Evolutionary conservation across 257 asterid genomes (phyloP).

Genomic region (Voacanga thouarsii): DNA sequence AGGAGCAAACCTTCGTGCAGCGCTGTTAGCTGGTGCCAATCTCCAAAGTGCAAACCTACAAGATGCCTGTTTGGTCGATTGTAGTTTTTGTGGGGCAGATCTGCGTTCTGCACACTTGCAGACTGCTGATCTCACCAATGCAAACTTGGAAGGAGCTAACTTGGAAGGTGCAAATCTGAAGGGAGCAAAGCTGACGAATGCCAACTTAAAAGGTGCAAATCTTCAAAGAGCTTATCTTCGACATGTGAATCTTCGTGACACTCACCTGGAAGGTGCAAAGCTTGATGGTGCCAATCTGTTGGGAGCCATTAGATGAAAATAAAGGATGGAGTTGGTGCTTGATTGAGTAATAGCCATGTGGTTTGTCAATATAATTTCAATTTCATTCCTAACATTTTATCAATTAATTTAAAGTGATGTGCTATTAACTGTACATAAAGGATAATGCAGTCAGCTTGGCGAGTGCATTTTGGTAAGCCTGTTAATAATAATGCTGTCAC

Average conservation of each 20-base stretch:
- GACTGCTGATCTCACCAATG: slow-evolving; percentile 97
- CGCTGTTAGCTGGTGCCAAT: slow-evolving; percentile 89
- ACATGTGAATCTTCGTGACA: slow-evolving; percentile 78
- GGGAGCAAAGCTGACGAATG: slow-evolving; percentile 89
- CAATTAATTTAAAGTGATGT: background rate
- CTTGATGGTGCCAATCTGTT: slow-evolving; percentile 86
- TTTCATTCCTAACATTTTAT: background rate
- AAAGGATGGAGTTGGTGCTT: background rate
- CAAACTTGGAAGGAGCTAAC: slow-evolving; percentile 97
- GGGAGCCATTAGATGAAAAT: slow-evolving; percentile 65
- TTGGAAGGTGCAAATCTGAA: slow-evolving; percentile 96
- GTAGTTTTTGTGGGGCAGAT: slow-evolving; percentile 93
- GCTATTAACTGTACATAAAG: background rate
- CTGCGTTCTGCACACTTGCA: slow-evolving; percentile 91
- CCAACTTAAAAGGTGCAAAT: slow-evolving; percentile 90
- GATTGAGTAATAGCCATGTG: background rate
- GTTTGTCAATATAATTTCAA: background rate
- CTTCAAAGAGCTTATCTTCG: slow-evolving; percentile 94
- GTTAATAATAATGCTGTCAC: no score
- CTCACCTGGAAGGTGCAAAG: slow-evolving; percentile 78
- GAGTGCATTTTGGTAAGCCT: background rate
- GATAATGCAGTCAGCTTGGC: background rate
- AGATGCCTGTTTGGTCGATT: slow-evolving; percentile 86
- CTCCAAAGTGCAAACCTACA: slow-evolving; percentile 97
- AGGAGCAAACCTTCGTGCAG: slow-evolving; percentile 94